These are phyloP conservation scores for Ocimum tenuiflorum DNA, from an alignment of 257 asterid genomes.

Conservation along the genomic window DNA sequence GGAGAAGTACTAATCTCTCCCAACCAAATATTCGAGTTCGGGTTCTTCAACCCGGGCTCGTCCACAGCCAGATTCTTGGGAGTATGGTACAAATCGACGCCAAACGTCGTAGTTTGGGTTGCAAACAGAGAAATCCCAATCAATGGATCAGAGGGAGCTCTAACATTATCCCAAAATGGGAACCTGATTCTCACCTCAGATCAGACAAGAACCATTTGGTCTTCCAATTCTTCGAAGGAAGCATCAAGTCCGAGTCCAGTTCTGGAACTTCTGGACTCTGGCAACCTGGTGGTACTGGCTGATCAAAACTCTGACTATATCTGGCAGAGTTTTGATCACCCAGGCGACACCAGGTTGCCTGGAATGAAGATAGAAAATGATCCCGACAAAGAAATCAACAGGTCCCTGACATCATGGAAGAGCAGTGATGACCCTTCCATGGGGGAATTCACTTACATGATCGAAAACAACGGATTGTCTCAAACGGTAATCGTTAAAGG, in stretches of 20 bases:
- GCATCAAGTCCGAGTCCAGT: too few relatives aligned
- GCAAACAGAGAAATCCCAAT: neutral
- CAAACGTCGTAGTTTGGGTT: neutral
- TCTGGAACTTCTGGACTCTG: conserved; percentile 3
- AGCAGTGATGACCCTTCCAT: neutral
- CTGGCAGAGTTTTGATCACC: too few relatives aligned
- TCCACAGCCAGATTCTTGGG: conserved; percentile 13
- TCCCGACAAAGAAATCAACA: neutral
- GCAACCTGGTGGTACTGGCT: conserved; percentile 13
- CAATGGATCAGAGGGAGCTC: neutral
- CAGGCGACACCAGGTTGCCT: too few relatives aligned
- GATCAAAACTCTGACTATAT: neutral
- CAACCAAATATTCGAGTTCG: neutral
- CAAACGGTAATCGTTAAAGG: neutral
- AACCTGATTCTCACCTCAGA: neutral
- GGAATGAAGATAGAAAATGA: too few relatives aligned
- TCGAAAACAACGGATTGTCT: neutral
- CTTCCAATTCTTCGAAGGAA: too few relatives aligned
- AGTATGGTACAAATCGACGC: conserved; percentile 13
- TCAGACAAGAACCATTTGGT: neutral
- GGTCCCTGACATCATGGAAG: neutral
- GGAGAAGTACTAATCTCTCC: neutral
- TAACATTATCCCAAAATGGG: conserved; percentile 2
- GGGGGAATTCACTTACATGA: neutral
- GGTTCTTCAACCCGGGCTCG: conserved; percentile 6